Conservation (phyloP, 2,329 filamentous ascomycete species). For the Verticillium isaacii region DNA sequence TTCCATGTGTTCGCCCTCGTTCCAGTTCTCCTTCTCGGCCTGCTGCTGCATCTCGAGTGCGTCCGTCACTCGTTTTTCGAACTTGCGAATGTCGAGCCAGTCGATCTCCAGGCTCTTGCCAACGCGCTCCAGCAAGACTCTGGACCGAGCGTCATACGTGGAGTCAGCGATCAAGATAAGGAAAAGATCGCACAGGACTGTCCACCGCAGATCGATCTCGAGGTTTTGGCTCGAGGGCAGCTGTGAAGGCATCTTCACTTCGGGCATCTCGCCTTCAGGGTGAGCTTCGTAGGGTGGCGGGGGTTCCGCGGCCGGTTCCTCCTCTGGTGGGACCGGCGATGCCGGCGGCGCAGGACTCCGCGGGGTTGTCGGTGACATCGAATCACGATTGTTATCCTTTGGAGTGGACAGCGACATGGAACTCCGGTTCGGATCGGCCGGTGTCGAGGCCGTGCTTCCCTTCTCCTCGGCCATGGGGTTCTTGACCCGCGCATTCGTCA, state of each 20-base stretch:
- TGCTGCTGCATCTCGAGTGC: conserved; percentile 96
- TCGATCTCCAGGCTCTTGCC: conserved; percentile 74
- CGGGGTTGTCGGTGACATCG: conserved; percentile 6
- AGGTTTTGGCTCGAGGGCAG: conserved; percentile 77
- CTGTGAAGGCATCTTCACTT: conserved; percentile 78
- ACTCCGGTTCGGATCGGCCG: not conserved
- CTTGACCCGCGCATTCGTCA: conserved; percentile 87
- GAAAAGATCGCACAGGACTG: conserved; percentile 92
- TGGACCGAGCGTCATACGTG: conserved; percentile 83
- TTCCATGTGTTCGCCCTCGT: conserved; percentile 93
- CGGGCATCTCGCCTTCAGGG: conserved; percentile 66
- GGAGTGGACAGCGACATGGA: conserved; percentile 1
- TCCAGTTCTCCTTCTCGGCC: conserved; percentile 94
- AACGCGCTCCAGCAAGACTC: conserved; percentile 77
- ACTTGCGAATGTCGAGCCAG: conserved; percentile 91
- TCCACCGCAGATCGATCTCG: conserved; percentile 96
- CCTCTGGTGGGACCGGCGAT: conserved; percentile 19
- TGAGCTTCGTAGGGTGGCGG: conserved; percentile 60
- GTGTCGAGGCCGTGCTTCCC: not conserved
- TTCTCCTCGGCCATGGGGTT: conserved; percentile 72
- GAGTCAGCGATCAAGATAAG: conserved; percentile 95
- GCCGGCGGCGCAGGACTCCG: conserved; percentile 10
- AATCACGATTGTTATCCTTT: not conserved
- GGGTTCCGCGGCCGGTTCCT: conserved; percentile 44
- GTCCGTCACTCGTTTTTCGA: conserved; percentile 95